Conservation (phyloP, 2,329 filamentous ascomycete species). For the Phoma herbarum region DNA sequence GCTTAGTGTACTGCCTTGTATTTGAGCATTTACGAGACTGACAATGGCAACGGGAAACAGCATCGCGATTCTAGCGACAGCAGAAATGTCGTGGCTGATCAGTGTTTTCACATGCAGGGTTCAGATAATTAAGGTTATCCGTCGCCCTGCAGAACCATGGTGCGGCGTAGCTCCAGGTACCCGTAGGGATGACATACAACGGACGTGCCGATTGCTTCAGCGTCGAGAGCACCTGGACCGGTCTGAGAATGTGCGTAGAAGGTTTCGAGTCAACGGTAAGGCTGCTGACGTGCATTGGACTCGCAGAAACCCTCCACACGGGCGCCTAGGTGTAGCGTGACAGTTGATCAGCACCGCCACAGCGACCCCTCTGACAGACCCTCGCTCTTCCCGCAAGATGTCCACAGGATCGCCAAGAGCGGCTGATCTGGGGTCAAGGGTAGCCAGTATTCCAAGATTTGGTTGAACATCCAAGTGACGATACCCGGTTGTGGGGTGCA, state of each 20-base stretch:
- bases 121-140: not conserved
- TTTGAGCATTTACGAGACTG: not conserved
- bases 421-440: constrained; percentile 28
- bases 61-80: not conserved
- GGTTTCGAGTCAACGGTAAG: not conserved
- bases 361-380: not conserved
- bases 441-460: constrained; percentile 3
- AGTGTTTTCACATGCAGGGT: not conserved
- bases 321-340: constrained; percentile 8
- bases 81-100: not conserved
- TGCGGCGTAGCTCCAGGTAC: constrained; percentile 10
- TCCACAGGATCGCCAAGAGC: constrained; percentile 26
- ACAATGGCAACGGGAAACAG: not conserved
- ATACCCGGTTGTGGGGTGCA: constrained; percentile 5
- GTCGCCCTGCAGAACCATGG: not conserved
- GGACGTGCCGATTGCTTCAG: not conserved
- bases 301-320: not conserved
- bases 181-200: not conserved
- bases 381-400: constrained; percentile 11
- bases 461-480: not conserved
- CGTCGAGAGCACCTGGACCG: not conserved
- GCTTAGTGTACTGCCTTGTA: not conserved
- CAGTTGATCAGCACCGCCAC: constrained; percentile 10
- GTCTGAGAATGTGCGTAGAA: not conserved
- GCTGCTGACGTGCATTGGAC: constrained; percentile 12